These are phyloP conservation scores for Pilaira anomala DNA, from an alignment of 192 early-diverging fungal genomes.

Conservation along the genomic window DNA sequence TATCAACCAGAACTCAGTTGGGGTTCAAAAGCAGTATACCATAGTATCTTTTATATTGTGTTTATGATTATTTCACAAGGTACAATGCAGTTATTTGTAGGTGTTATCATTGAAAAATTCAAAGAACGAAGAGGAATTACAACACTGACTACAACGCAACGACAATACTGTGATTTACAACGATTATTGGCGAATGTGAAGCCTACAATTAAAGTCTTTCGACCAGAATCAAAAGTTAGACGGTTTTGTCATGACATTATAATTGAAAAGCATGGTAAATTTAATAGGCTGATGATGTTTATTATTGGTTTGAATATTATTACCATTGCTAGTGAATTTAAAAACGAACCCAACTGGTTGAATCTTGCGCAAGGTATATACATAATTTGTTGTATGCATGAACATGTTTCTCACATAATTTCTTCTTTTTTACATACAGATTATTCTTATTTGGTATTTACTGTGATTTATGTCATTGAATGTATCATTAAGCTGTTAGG, in stretches of 20 bases:
- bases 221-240: slow-evolving; percentile 36
- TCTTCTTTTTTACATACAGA: slow-evolving; percentile 16
- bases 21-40: slow-evolving; percentile 21
- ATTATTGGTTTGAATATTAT: slow-evolving; percentile 44
- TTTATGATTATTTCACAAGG: slow-evolving; percentile 39
- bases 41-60: slow-evolving; percentile 23
- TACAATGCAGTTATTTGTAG: slow-evolving; percentile 34
- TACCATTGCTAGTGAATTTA: slow-evolving; percentile 30
- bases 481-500: slow-evolving; percentile 43
- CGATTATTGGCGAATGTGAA: slow-evolving; percentile 47
- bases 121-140: slow-evolving; percentile 51
- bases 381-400: background rate
- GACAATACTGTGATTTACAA: slow-evolving; percentile 51
- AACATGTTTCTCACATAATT: background rate
- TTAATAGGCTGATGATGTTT: slow-evolving; percentile 37
- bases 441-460: slow-evolving; percentile 39
- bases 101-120: slow-evolving; percentile 56
- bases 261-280: slow-evolving; percentile 34
- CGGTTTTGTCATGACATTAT: slow-evolving; percentile 41
- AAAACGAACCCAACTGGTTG: slow-evolving; percentile 27
- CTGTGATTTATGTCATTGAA: slow-evolving; percentile 42
- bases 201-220: slow-evolving; percentile 41
- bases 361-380: slow-evolving; percentile 33
- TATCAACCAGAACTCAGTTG: slow-evolving; percentile 27
- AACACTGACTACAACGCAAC: slow-evolving; percentile 48